These are phyloP conservation scores for Neonectria magnoliae DNA, from an alignment of 2,329 filamentous ascomycete species.

Conservation along the genomic window DNA sequence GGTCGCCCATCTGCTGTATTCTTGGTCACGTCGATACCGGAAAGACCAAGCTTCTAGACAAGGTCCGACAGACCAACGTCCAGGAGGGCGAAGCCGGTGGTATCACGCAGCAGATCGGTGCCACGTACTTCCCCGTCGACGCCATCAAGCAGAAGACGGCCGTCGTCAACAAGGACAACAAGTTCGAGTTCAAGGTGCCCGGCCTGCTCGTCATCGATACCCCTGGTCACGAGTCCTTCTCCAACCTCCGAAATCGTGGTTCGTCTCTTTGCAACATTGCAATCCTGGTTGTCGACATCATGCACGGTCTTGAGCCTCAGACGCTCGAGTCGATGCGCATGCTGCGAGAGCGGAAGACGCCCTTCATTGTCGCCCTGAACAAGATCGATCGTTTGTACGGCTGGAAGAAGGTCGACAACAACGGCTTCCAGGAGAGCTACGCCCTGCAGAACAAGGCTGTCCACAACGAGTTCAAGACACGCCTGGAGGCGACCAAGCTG, in stretches of 20 bases:
- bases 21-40: slow-evolving; percentile 99
- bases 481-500: slow-evolving; percentile 89
- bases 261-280: slow-evolving; percentile 99
- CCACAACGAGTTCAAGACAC: slow-evolving; percentile 92
- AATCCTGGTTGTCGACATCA: slow-evolving; percentile 98
- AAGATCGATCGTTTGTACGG: slow-evolving; percentile 99
- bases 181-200: slow-evolving; percentile 96
- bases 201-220: slow-evolving; percentile 98
- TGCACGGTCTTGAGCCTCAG: slow-evolving; percentile 98
- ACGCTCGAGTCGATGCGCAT: slow-evolving; percentile 97
- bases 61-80: slow-evolving; percentile 97
- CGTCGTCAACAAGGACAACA: slow-evolving; percentile 89
- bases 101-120: slow-evolving; percentile 99
- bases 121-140: slow-evolving; percentile 97
- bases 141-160: slow-evolving; percentile 91
- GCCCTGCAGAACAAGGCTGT: slow-evolving; percentile 91
- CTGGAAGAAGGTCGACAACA: slow-evolving; percentile 99
- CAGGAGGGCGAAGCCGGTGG: slow-evolving; percentile 99
- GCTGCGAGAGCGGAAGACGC: slow-evolving; percentile 91
- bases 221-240: slow-evolving; percentile 99
- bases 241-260: slow-evolving; percentile 94
- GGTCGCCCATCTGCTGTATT: slow-evolving; percentile 99
- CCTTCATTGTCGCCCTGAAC: slow-evolving; percentile 98
- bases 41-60: slow-evolving; percentile 99
- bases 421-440: slow-evolving; percentile 94